Percentiles rank a stretch among this genome's conserved stretches.
Conservation (phyloP, 768 basidiomycete genomes). For the Phanerochaete carnosa region DNA sequence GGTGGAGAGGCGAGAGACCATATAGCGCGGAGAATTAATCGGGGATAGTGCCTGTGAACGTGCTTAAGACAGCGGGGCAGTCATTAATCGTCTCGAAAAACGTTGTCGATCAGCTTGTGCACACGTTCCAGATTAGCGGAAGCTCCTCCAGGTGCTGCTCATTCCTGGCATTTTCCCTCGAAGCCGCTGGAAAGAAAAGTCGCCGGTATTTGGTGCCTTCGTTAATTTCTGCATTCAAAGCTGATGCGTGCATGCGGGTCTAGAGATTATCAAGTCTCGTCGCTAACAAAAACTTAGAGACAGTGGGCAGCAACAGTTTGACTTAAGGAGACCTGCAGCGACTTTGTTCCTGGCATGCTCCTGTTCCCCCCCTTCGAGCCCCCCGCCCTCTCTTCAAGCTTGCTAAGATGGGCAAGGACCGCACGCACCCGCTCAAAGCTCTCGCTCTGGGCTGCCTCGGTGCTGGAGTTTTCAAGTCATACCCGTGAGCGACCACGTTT, state of each 20-base stretch:
- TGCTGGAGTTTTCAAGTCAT: constrained; percentile 12
- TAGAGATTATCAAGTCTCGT: background rate
- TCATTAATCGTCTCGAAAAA: background rate
- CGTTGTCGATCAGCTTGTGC: background rate
- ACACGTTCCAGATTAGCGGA: background rate
- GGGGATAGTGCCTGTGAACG: background rate
- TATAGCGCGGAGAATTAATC: background rate
- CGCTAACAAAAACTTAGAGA: background rate
- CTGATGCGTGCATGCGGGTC: background rate
- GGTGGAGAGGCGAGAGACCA: background rate
- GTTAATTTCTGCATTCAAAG: background rate
- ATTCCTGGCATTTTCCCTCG: background rate
- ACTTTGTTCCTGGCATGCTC: background rate
- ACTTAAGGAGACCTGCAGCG: background rate
- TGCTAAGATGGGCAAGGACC: background rate
- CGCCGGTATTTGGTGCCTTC: background rate
- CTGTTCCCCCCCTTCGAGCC: background rate
- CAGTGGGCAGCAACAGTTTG: background rate
- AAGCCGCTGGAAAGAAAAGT: background rate
- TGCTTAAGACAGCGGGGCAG: background rate
- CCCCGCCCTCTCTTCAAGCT: background rate
- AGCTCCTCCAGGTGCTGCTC: background rate
- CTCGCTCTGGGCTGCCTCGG: constrained; percentile 12
- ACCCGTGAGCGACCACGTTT: constrained; percentile 1
- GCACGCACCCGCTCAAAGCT: background rate